Conservation (phyloP, 495 filamentous ascomycete genomes). For the Bombardia bombarda region DNA sequence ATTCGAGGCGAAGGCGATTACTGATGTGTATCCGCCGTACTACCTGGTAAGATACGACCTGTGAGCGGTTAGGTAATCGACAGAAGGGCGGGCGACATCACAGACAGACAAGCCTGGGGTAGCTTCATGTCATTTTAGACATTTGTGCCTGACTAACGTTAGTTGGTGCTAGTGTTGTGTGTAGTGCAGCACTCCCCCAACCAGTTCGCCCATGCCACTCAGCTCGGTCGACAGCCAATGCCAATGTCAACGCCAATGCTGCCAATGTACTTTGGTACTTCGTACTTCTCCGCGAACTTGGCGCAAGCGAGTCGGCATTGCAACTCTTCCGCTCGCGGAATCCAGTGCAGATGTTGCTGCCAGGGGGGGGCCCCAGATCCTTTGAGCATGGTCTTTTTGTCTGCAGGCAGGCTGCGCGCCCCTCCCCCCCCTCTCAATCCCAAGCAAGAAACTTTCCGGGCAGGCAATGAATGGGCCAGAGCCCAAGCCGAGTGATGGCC, state of each 20-base stretch:
- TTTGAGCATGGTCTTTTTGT: neutral
- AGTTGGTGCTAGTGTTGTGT: no score
- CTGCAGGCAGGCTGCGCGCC: neutral
- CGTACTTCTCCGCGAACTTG: neutral
- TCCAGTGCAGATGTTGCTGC: neutral
- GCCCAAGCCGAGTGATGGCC: neutral
- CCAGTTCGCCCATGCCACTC: no score
- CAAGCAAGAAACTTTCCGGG: no score
- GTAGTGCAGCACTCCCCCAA: no score
- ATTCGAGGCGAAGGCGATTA: no score
- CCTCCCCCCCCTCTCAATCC: no score
- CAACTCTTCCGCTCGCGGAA: neutral
- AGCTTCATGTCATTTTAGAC: no score
- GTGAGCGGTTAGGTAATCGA: no score
- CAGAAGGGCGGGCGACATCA: no score
- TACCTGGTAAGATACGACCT: no score
- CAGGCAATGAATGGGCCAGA: neutral
- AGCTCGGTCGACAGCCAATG: neutral
- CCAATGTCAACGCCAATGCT: neutral
- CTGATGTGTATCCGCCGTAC: no score
- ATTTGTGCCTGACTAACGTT: neutral
- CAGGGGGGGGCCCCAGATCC: neutral
- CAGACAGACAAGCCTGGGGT: no score
- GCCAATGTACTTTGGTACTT: neutral
- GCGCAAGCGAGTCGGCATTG: neutral